Evolutionary conservation across 1,139 yeast species (phyloP).

Genomic region (Taphrina populina): DNA sequence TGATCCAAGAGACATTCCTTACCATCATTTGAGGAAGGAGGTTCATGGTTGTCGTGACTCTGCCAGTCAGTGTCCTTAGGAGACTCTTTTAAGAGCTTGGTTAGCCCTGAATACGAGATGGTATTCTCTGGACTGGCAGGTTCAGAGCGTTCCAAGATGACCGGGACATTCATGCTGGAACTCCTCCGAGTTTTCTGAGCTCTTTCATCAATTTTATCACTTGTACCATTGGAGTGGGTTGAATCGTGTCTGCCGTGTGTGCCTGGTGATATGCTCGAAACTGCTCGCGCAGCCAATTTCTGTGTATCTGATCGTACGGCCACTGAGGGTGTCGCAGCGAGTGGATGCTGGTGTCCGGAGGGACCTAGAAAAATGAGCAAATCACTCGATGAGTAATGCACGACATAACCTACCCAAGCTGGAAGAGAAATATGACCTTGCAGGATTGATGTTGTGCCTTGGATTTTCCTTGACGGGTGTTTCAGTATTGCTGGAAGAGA

Average conservation of each 20-base stretch:
- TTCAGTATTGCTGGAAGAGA: not conserved
- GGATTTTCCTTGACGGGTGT: not conserved
- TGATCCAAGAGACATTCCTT: not conserved
- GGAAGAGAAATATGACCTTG: slow-evolving; percentile 16
- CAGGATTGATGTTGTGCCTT: slow-evolving; percentile 11
- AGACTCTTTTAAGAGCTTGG: slow-evolving; percentile 9
- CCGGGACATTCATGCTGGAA: slow-evolving; percentile 12
- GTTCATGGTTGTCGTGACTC: too few species aligned
- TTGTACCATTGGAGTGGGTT: not conserved
- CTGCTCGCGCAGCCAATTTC: slow-evolving; percentile 26
- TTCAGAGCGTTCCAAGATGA: slow-evolving; percentile 24
- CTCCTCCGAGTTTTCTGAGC: not conserved
- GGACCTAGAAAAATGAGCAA: slow-evolving; percentile 4
- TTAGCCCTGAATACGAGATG: slow-evolving; percentile 16
- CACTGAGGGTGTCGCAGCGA: slow-evolving; percentile 13
- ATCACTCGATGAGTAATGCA: not conserved
- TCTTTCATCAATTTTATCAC: not conserved
- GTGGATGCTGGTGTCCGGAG: slow-evolving; percentile 2
- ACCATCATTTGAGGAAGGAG: not conserved
- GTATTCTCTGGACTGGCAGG: slow-evolving; percentile 28
- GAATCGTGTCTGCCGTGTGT: slow-evolving; percentile 1
- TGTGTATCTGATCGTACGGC: slow-evolving; percentile 25
- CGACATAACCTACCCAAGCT: slow-evolving; percentile 8
- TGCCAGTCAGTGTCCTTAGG: too few species aligned
- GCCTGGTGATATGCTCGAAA: slow-evolving; percentile 4